Base-by-base conservation (phyloP, 2,329 filamentous ascomycete species). In the Diaporthe destruens region DNA sequence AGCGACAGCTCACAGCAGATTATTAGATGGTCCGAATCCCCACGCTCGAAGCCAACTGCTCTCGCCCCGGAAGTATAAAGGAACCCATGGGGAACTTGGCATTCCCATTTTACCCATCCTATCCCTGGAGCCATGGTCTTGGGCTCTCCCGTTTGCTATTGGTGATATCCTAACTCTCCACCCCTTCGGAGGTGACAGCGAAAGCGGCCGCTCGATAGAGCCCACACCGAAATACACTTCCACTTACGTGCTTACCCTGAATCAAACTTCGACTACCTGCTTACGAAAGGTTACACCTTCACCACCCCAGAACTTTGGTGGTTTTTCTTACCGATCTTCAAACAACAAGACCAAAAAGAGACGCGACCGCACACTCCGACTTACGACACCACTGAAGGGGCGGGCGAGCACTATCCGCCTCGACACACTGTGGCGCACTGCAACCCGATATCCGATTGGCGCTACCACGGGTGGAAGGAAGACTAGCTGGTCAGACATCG, bases 381-480 rank as follows among this genome's bases (percentile, higher is more conserved):
- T 66, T 66, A 39, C 61, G 61, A 32, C 47, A 53, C 53, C 44
- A 51, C 61, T 39, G 34, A 36, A 16, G 29, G 32, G 44, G 57
- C 39, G 12, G 36, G 36, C 20, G 16, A 23, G 29, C 53, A 39
- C 61, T 66, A 66, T 66, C 61, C 47, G 39, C 61, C 47, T 32
- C 32, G 36, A 32, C 29, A 66, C 61, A 66, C 47, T 53, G 25
- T 42, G 16, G 14, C 39, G 39, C 2, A 42, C 61, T 8, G 32
- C 18, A 65, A 16, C 51, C 61, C 61, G 47, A 51, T 47, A 66
- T 32, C 61, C 61, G 61, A 53, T 66, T 39, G 61, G 61, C 61
- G 61, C 61, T 34, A 66, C 61, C 25, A 14, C n/a, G 44, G 14
- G 18, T 53, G 32, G 32, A 39, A 36, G 44, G 44, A 49, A 18